Evolutionary conservation across 129 eudicot species (phyloP).

Genomic region (Helianthus annuus): DNA sequence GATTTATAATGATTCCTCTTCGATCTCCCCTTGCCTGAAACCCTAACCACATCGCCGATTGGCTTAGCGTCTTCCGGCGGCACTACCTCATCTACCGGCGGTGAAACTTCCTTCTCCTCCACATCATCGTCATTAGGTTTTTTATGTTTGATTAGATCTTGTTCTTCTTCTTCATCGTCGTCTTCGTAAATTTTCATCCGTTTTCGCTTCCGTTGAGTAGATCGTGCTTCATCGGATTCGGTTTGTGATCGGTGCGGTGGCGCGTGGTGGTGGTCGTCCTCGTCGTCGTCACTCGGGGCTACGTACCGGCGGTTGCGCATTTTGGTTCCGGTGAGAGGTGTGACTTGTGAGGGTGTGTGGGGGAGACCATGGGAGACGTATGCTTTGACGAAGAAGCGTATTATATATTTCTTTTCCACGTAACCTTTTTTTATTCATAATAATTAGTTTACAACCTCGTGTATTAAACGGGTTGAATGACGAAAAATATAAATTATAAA

Average conservation of each 20-base stretch:
- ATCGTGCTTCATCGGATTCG: constrained; percentile 6
- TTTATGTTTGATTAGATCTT: constrained; percentile 15
- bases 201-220: constrained; percentile 45
- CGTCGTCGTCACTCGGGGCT: constrained; percentile 38
- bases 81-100: constrained; percentile 18
- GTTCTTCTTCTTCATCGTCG: constrained; percentile 38
- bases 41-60: constrained; percentile 48
- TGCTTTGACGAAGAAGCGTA: not conserved
- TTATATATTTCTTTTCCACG: too few species aligned
- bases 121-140: constrained; percentile 19
- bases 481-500: too few species aligned
- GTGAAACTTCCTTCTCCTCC: constrained; percentile 21
- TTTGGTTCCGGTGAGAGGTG: not conserved
- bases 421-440: too few species aligned
- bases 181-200: constrained; percentile 47
- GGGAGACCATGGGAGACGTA: constrained; percentile 12
- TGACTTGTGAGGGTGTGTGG: not conserved
- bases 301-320: constrained; percentile 37
- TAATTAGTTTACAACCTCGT: too few species aligned
- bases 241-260: constrained; percentile 18
- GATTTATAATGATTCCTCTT: constrained; percentile 40
- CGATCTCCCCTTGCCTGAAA: constrained; percentile 48
- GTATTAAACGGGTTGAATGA: too few species aligned
- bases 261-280: not conserved
- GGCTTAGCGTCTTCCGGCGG: constrained; percentile 49